Base-by-base conservation (phyloP, 352 stramenopile genomes). In the Phytopythium cucurbitacearum region DNA sequence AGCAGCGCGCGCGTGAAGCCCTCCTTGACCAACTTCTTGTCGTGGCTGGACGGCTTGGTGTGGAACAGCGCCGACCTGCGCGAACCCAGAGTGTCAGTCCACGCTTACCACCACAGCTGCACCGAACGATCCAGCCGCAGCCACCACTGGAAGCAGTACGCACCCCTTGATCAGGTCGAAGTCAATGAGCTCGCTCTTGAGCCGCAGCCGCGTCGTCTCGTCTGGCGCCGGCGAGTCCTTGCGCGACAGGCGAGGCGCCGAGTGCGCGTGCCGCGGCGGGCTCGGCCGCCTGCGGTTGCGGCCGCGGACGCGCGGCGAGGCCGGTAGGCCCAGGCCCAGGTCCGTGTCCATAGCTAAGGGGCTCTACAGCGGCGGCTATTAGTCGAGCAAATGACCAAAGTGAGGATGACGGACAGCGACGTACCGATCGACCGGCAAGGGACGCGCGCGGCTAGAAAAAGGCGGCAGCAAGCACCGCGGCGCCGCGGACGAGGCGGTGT, bases 161-260 rank as follows among this genome's bases (percentile, higher is more conserved):
- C 48, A 89, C 76, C 81, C 84, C 76, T 94, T 94, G 52, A 94
- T 91, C 43, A 91, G 65, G 53, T 94, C 84, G 60, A 91, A 91
- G 72, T 94, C 84, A 44, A 94, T 91, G 46, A 94, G 76, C 48
- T 94, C 77, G 56, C 61, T 76, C 49, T 80, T 83, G 40, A 76
- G 59, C 3, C 75, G 74, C 41, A 71, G 53, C 49, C 71, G 72
- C 44, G 68, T 48, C 15, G 68, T 62, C 35, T 78, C 57, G 13
- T 66, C 47, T 7, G 63, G 53, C 15, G 63, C 56, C 28, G 68
- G 64, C 7, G 76, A 85, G n/a, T 79, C 61, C 54, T 82, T 81
- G 40, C 73, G 74, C 40, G 76, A 69, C 46, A 85, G 47, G 28
- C 78, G 71, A 53, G 32, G 36, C 46, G 46, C 7, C 32, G 51